A percentile compares a stretch with the other conserved stretches of the same genome.
phyloP scores from a whole-genome alignment of 1,139 yeast species.

The Pichia sp. region DNA sequence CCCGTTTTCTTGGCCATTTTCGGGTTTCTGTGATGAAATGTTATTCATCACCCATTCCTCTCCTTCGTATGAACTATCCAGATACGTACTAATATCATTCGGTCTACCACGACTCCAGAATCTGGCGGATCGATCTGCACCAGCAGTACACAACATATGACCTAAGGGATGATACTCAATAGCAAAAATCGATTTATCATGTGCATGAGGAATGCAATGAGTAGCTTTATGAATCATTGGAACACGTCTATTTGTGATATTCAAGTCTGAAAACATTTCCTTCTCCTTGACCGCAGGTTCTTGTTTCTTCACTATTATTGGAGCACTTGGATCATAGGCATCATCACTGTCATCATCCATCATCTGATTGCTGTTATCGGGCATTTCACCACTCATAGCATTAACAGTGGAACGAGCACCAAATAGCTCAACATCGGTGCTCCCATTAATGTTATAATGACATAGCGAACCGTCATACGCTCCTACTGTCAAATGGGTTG shows the following conservation, averaged over 20 bases:
- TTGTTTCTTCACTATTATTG: background rate
- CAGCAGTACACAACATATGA: conserved; percentile 83
- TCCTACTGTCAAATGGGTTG: conserved; percentile 74
- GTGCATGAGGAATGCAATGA: conserved; percentile 81
- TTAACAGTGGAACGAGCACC: too few relatives aligned
- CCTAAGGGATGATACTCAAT: conserved; percentile 92
- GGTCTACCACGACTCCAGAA: conserved; percentile 95
- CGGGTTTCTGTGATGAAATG: too few relatives aligned
- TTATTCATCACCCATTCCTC: background rate
- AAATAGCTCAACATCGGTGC: conserved; percentile 15
- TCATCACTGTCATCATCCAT: background rate
- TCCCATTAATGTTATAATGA: conserved; percentile 63
- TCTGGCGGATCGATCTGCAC: conserved; percentile 88
- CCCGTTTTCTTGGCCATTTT: too few relatives aligned
- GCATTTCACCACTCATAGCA: background rate
- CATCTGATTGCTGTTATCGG: background rate
- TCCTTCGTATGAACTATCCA: conserved; percentile 58
- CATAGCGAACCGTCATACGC: conserved; percentile 83
- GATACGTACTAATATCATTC: conserved; percentile 74
- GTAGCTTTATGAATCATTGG: conserved; percentile 35
- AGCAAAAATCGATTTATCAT: conserved; percentile 86
- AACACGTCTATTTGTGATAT: conserved; percentile 3
- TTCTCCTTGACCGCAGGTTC: background rate
- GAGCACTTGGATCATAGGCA: background rate
- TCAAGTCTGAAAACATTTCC: background rate